Base-by-base conservation (phyloP, 2,329 filamentous ascomycete species). In the Didymella exigua region DNA sequence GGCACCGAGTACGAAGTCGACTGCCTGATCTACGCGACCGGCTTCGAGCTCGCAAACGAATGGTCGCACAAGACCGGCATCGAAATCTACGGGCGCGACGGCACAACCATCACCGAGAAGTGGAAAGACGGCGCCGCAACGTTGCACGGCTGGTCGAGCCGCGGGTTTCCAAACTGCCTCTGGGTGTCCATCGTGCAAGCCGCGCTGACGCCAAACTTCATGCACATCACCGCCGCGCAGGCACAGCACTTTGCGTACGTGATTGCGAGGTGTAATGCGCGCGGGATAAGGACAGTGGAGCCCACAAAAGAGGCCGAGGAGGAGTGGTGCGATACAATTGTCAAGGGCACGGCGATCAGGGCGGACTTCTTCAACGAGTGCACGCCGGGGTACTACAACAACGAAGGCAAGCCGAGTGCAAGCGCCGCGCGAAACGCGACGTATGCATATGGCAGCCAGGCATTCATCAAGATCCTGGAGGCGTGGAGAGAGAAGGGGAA, bases 161-260 rank as follows among this genome's bases (percentile, higher is more conserved):
- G 73, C 57, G 77, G 75, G 0, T 86, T 86, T 54, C 84, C 84
- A 1, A 86, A 86, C 61, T 85, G 41, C 81, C 84, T 76, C 78
- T 80, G 61, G 67, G 70, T 34, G 1, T 56, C 55, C 1, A 36
- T 67, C 7, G 56, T 61, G 2, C 66, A 69, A 23, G 64, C 59
- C 4, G 63, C 59, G 5, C 31, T 68, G 13, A 66, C 63, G 7
- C 64, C 62, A 3, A 70, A 70, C 23, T 67, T 65, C 49, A 68
- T 67, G 62, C 62, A 67, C 23, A 49, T 69, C 27, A 68, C 65
- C 1, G 58, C 51, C 16, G 62, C 63, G 24, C 65, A 68, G 10
- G 67, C 74, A 4, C 65, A 63, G 7, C 81, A 85, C 48, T 72
- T 77, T 4, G 78, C 78, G 0, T 77, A 80, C 49, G 77, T 82